Conservation (phyloP, 208 protist genomes). For the Trypanosoma rangeli region DNA sequence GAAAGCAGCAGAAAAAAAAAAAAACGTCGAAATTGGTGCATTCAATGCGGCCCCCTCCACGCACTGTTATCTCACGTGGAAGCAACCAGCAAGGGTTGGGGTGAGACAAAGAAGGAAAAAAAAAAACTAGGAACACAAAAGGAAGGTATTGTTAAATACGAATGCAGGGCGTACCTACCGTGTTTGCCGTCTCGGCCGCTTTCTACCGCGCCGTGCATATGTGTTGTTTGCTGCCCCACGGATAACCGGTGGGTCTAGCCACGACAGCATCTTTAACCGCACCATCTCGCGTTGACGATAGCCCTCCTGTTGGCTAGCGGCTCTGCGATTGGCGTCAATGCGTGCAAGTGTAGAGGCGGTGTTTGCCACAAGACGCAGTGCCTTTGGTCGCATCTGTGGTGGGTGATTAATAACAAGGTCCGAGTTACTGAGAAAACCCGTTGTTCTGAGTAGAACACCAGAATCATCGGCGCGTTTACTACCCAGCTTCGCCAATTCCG, state of each 20-base stretch:
- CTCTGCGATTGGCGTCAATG: conserved; percentile 82
- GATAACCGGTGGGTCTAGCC: conserved; percentile 82
- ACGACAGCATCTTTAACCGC: conserved; percentile 65
- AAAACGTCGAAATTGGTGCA: neutral
- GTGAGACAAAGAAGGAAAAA: too few species aligned
- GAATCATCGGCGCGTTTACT: conserved; percentile 59
- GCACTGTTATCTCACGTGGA: neutral
- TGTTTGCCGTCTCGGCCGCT: conserved; percentile 35
- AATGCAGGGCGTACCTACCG: neutral
- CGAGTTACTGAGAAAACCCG: conserved; percentile 85
- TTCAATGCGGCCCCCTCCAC: neutral
- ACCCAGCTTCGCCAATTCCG: conserved; percentile 67
- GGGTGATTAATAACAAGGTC: conserved; percentile 81
- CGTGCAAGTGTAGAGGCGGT: conserved; percentile 64
- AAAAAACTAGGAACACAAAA: neutral
- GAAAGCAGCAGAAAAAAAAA: conserved; percentile 6
- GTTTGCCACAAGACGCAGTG: conserved; percentile 70
- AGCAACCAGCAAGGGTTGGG: too few species aligned
- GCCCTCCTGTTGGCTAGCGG: conserved; percentile 66
- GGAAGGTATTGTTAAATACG: neutral
- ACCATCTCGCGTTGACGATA: conserved; percentile 58
- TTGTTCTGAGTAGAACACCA: conserved; percentile 76
- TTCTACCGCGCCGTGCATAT: conserved; percentile 80
- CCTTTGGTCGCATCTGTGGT: conserved; percentile 83
- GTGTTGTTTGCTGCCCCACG: conserved; percentile 84